These are phyloP conservation scores for Claviceps spartinae DNA, from an alignment of 2,329 filamentous ascomycete genomes.

Conservation along the genomic window DNA sequence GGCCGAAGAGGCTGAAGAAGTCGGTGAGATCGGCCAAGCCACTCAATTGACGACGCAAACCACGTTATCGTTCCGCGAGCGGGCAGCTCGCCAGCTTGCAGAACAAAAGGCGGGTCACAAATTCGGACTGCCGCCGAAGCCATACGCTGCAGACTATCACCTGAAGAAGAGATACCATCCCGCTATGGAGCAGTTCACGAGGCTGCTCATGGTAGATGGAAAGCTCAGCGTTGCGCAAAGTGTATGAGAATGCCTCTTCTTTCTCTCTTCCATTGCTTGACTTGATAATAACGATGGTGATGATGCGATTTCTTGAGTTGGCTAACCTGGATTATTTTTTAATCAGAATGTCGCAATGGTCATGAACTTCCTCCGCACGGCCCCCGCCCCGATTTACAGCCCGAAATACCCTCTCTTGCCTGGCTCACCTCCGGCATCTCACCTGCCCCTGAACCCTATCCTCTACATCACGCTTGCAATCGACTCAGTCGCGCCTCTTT, in stretches of 20 bases:
- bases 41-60: too few relatives aligned
- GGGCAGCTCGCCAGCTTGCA: too few relatives aligned
- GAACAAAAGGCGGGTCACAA: slow-evolving; percentile 48
- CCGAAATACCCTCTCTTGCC: slow-evolving; percentile 59
- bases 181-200: slow-evolving; percentile 74
- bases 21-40: too few relatives aligned
- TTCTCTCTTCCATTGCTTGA: neutral
- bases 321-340: neutral
- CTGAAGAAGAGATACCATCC: slow-evolving; percentile 76
- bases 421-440: slow-evolving; percentile 58
- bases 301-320: neutral
- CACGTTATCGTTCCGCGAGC: too few relatives aligned
- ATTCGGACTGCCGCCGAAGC: slow-evolving; percentile 57
- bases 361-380: slow-evolving; percentile 72
- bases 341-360: slow-evolving; percentile 69
- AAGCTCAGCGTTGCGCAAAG: slow-evolving; percentile 83
- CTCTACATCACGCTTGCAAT: slow-evolving; percentile 82
- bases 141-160: slow-evolving; percentile 47
- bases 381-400: slow-evolving; percentile 64
- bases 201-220: slow-evolving; percentile 80
- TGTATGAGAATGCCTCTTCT: slow-evolving; percentile 31
- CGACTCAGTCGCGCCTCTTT: slow-evolving; percentile 80
- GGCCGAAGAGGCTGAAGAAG: slow-evolving; percentile 8
- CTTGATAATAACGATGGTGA: neutral
- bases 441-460: slow-evolving; percentile 79